Base-by-base conservation (phyloP, 768 basidiomycete genomes). In the Daedalea quercina region DNA sequence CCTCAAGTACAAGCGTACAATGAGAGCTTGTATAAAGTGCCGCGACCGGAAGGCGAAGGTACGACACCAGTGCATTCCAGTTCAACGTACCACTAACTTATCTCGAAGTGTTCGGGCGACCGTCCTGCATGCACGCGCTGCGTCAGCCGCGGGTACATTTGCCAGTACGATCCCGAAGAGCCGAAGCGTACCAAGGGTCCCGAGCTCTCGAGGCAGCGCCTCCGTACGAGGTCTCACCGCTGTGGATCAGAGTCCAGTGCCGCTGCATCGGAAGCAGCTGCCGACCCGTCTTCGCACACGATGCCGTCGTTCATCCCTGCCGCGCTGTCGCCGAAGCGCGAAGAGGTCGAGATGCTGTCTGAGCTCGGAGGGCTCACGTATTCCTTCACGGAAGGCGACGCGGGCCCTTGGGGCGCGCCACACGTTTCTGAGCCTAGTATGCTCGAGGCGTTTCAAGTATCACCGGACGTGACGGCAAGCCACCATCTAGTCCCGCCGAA, bases 21-120 rank as follows among this genome's bases (percentile, higher is more conserved):
- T 63, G 20, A 65, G 67, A 52, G 71, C 71, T 3, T 73, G 71
- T 58, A 63, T 67, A 45, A 68, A 64, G 34, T 73, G 71, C 54
- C 67, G 71, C 24, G 68, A 70, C 54, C 64, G 71, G 28, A 73
- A 73, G 50, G 71, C 71, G 9, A 73, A 73, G 66, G 71, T 72
- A 26, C 42, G 68, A 54, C 9, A 11, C 12, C 47, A 41, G 19
- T 17, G 22, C 9, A 33, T 31, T 11, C 28, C 11, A n/a, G 20
- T 47, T 25, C 20, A 67, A 53, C 3, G 15, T 9, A 20, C 12
- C 9, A 20, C 23, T 26, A 15, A n/a, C n/a, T n/a, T n/a, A n/a
- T n/a, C n/a, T n/a, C n/a, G 25, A 53, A 73, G 71, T 73, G 71
- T 60, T 67, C 65, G 25, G 71, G 71, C 12, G 57, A 58, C 40